Base-by-base conservation (phyloP, 352 stramenopile species). In the Pythium periplocum region DNA sequence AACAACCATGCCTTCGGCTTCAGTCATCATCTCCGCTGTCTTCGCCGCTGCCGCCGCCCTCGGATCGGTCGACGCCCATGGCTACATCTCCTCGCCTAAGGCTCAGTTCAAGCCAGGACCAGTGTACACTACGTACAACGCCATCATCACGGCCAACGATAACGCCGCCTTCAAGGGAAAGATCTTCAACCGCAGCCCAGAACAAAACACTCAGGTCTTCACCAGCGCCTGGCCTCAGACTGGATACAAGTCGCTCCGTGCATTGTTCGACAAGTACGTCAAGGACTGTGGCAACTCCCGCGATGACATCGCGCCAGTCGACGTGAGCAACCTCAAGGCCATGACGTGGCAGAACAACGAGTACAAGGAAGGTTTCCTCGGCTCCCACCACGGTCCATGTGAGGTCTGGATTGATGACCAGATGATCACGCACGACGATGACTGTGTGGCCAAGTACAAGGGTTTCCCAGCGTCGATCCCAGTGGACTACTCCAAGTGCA, bases 271-370 rank as follows among this genome's bases (percentile, higher is more conserved):
- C 9, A 51, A 60, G 30, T 44, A 62, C 6, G 59, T 47, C n/a
- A 34, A 51, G 0, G 44, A 48, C 10, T 71, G 59, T 31, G 59
- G 59, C 33, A 65, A 64, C 34, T 67, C 60, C 40, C 37, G 58
- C 37, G 51, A 51, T 8, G 48, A 64, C 44, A 50, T 44, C 6
- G 36, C 55, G 7, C 42, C 64, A 4, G 6, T 39, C 7, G 57
- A 70, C 38, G 66, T 80, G n/a, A 66, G 59, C 6, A 61, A 51
- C 11, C 52, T 71, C 39, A 72, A 26, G 2, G 56, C 53, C 48
- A 61, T 78, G 57, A 62, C 54, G 35, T 80, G 59, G 61, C 68
- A 77, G 51, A 77, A 81, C 48, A 61, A 74, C 39, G 51, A 81
- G 52, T 57, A 66, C 39, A 48, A 64, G 7, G 64, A 59, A 31